Base-by-base conservation (phyloP, 352 stramenopile species). In the Phytopythium delawarense region DNA sequence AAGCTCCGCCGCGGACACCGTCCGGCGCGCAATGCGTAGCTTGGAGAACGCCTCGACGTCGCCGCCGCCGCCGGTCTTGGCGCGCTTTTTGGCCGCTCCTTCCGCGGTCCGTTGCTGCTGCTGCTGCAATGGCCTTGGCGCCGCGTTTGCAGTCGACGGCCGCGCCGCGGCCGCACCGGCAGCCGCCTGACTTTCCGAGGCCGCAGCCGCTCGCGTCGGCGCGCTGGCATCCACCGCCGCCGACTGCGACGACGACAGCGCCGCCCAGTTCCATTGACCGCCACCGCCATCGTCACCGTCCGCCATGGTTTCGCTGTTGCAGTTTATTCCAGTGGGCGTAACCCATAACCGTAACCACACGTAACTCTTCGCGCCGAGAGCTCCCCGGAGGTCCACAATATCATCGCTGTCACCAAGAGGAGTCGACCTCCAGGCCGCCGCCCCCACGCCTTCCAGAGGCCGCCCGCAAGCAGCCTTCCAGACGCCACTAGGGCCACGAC, bases 21-120 rank as follows among this genome's bases (percentile, higher is more conserved):
- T 76, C 7, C 86, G 79, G 11, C 83, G 67, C 7, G 62, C 44
- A 59, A 94, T 89, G 45, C 79, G 77, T 52, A 94, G 61, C 30
- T 53, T 52, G 28, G 83, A 94, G 63, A 87, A 94, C 51, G 53
- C 52, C 64, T 91, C 82, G 16, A 77, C 35, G 13, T 64, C 57
- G 12, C 21, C 32, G 16, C 34, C 13, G 21, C 50, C 37, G 42
- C 56, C 35, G 52, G 61, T 66, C 30, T 1, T 23, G 42, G 62
- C 76, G 62, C 51, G 40, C 35, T 61, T 74, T 64, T 0, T 20
- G 54, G 25, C 40, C 34, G 58, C 16, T 63, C 58, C 11, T 57
- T 61, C 20, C 39, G 39, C 18, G n/a, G n/a, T n/a, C 20, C 44
- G 28, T 18, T 56, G 48, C 20, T n/a, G n/a, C n/a, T n/a, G n/a